phyloP scores from a whole-genome alignment of 805 yeast genomes.

The Wickerhamomyces hampshirensis region DNA sequence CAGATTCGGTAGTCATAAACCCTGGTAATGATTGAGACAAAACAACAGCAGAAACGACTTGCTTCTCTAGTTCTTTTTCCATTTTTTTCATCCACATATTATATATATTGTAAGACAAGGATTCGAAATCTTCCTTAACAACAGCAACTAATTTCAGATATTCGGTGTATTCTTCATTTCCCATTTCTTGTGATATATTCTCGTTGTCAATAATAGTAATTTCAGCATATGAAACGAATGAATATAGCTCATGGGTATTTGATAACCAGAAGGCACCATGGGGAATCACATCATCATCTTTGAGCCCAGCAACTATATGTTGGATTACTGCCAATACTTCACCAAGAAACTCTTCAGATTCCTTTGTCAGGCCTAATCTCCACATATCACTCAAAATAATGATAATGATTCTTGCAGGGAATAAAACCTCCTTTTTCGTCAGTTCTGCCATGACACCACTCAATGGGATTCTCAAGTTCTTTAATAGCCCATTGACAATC shows the following conservation, averaged over 20 bases:
- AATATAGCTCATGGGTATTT: slow-evolving; percentile 90
- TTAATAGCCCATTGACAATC: slow-evolving; percentile 79
- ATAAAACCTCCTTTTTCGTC: slow-evolving; percentile 84
- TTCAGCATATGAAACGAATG: slow-evolving; percentile 93
- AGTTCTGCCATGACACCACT: slow-evolving; percentile 80
- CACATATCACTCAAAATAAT: slow-evolving; percentile 95
- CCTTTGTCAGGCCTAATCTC: slow-evolving; percentile 91
- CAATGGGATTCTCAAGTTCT: slow-evolving; percentile 79
- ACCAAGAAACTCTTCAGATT: slow-evolving; percentile 86
- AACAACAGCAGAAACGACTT: slow-evolving; percentile 92
- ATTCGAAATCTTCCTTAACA: slow-evolving; percentile 90
- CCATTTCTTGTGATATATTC: slow-evolving; percentile 74
- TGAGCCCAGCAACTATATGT: slow-evolving; percentile 68
- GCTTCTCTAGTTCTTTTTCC: slow-evolving; percentile 85
- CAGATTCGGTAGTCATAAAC: slow-evolving; percentile 78
- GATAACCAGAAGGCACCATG: slow-evolving; percentile 98
- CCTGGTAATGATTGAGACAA: slow-evolving; percentile 95
- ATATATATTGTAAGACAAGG: slow-evolving; percentile 87
- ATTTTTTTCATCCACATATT: slow-evolving; percentile 96
- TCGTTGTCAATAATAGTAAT: slow-evolving; percentile 85
- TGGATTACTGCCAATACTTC: slow-evolving; percentile 86
- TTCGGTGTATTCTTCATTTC: slow-evolving; percentile 84
- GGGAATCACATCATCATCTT: slow-evolving; percentile 81
- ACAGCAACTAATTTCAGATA: slow-evolving; percentile 85
- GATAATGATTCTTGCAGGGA: slow-evolving; percentile 94